A percentile compares a stretch with the other conserved stretches of the same genome.
phyloP scores from a whole-genome alignment of 1,284 basidiomycete genomes.

The Ceratobasidium sp. region DNA sequence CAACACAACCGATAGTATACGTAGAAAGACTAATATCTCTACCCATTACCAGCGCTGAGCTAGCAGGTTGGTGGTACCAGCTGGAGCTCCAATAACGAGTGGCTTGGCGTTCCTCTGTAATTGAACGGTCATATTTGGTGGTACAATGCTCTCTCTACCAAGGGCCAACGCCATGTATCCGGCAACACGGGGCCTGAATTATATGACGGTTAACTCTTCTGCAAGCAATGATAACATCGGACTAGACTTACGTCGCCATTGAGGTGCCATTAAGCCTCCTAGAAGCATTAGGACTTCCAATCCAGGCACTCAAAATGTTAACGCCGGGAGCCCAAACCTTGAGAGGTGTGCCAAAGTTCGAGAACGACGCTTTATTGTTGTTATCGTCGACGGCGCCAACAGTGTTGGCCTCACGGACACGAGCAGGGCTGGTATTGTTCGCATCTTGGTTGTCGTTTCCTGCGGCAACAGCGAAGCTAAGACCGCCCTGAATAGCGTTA shows the following conservation, averaged over 20 bases:
- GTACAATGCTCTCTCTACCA: constrained; percentile 6
- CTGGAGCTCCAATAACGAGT: not conserved
- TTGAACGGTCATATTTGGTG: not conserved
- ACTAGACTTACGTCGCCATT: not conserved
- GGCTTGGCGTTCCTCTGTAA: constrained; percentile 9
- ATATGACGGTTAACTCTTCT: not conserved
- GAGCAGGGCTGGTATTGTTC: constrained; percentile 56
- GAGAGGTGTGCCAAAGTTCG: constrained; percentile 45
- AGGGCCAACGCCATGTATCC: constrained; percentile 11
- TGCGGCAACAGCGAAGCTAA: constrained; percentile 44
- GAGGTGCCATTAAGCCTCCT: constrained; percentile 6
- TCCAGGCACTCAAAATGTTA: constrained; percentile 31
- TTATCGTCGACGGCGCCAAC: constrained; percentile 76
- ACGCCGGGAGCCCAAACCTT: constrained; percentile 47
- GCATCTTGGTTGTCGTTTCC: constrained; percentile 59
- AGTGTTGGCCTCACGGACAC: constrained; percentile 84
- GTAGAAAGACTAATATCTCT: too few species aligned
- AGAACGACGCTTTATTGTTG: constrained; percentile 44
- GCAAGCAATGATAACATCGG: not conserved
- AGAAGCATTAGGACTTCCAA: constrained; percentile 37
- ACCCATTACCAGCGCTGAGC: not conserved
- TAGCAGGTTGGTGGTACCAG: not conserved
- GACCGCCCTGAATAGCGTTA: constrained; percentile 36
- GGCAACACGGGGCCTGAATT: not conserved
- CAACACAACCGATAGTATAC: too few species aligned